phyloP scores from a whole-genome alignment of 2,329 filamentous ascomycete species.

The Aspergillus viridinutans region DNA sequence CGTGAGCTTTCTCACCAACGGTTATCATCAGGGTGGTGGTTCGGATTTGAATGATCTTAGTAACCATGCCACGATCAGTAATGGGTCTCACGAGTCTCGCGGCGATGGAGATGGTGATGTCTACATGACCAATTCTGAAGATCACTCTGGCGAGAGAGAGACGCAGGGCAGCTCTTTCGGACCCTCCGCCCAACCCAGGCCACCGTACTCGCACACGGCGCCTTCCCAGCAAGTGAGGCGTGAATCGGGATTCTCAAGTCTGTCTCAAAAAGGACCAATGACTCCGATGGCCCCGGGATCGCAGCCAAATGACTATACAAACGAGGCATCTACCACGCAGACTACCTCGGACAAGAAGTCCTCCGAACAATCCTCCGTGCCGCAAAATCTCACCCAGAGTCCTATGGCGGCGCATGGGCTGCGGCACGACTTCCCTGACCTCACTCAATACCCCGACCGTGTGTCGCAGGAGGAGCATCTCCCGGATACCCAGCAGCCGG shows the following conservation, averaged over 20 bases:
- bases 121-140: conserved; percentile 55
- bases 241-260: conserved; percentile 43
- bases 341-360: conserved; percentile 79
- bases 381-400: conserved; percentile 65
- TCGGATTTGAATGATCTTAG: conserved; percentile 35
- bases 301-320: conserved; percentile 61
- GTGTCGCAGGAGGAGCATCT: conserved; percentile 55
- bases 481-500: conserved; percentile 59
- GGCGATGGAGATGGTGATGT: conserved; percentile 53
- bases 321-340: conserved; percentile 86
- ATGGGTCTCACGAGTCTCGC: conserved; percentile 44
- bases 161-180: conserved; percentile 47
- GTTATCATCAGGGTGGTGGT: conserved; percentile 45
- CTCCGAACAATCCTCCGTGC: conserved; percentile 67
- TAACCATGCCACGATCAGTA: conserved; percentile 49
- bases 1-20: conserved; percentile 52
- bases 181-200: conserved; percentile 48
- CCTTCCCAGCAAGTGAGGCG: conserved; percentile 44
- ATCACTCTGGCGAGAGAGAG: conserved; percentile 39
- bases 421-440: conserved; percentile 51
- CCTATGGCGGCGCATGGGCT: conserved; percentile 40
- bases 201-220: conserved; percentile 43
- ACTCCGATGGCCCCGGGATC: conserved; percentile 58
- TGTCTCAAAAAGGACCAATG: conserved; percentile 50
- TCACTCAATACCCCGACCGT: conserved; percentile 47